Evolutionary conservation across 805 yeast species (phyloP).

Genomic region (Scheffersomyces ergatensis): DNA sequence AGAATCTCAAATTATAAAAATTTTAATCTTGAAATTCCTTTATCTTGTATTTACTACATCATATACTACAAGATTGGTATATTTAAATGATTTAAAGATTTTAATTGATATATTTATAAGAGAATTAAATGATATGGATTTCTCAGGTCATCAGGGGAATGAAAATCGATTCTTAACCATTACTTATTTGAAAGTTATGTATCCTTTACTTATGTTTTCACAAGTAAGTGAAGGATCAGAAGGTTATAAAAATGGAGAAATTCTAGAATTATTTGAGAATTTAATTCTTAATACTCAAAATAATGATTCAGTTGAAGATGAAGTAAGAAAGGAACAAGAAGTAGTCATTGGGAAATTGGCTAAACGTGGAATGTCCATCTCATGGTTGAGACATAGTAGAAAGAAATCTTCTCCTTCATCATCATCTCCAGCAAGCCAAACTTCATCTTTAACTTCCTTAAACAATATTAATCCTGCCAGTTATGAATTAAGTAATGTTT

Average conservation of each 20-base stretch:
- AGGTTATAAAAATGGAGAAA: constrained; percentile 56
- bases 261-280: constrained; percentile 50
- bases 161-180: constrained; percentile 51
- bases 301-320: background rate
- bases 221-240: constrained; percentile 50
- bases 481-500: background rate
- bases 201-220: constrained; percentile 67
- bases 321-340: constrained; percentile 9
- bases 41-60: constrained; percentile 71
- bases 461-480: background rate
- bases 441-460: background rate
- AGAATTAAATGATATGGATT: constrained; percentile 69
- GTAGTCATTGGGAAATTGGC: constrained; percentile 30
- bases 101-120: constrained; percentile 79
- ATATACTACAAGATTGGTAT: constrained; percentile 63
- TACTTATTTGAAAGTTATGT: constrained; percentile 65
- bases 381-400: constrained; percentile 26
- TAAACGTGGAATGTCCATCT: constrained; percentile 26
- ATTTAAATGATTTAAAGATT: constrained; percentile 81
- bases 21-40: constrained; percentile 74
- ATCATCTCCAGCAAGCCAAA: background rate
- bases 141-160: constrained; percentile 50
- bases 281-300: constrained; percentile 32
- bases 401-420: background rate
- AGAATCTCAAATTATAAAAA: constrained; percentile 65